phyloP scores from a whole-genome alignment of 2,329 filamentous ascomycete genomes.

The Colletotrichum caudatum region DNA sequence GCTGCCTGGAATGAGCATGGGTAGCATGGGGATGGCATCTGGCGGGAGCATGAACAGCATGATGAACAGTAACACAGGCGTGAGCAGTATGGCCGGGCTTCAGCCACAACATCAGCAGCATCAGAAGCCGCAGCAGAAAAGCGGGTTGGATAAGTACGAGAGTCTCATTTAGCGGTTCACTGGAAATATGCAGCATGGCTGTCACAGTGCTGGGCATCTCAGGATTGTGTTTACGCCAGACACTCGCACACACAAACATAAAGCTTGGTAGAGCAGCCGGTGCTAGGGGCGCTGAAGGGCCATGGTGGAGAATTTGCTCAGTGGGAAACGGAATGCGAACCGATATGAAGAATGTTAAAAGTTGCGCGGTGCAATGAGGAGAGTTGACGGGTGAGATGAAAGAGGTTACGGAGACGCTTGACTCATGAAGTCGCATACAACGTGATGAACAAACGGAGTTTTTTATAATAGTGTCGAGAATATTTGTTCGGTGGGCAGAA shows the following conservation, averaged over 20 bases:
- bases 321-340: not conserved
- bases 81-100: constrained; percentile 44
- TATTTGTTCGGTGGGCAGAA: constrained; percentile 14
- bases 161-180: constrained; percentile 66
- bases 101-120: constrained; percentile 45
- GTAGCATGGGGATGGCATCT: constrained; percentile 46
- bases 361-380: not conserved
- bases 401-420: constrained; percentile 4
- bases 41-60: constrained; percentile 48
- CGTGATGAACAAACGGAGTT: not conserved
- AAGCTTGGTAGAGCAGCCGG: constrained; percentile 11
- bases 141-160: constrained; percentile 75
- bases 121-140: constrained; percentile 54
- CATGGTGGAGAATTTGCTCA: not conserved
- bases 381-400: not conserved
- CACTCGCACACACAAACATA: not conserved
- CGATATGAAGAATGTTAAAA: not conserved
- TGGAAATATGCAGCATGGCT: constrained; percentile 19
- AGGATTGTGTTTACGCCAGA: constrained; percentile 29
- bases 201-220: constrained; percentile 10
- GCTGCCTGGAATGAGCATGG: constrained; percentile 38
- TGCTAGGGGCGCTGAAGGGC: not conserved
- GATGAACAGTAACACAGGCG: constrained; percentile 44
- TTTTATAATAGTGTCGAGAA: not conserved
- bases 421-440: constrained; percentile 7